Percentiles rank a stretch among this genome's conserved stretches.
Evolutionary conservation across 495 filamentous ascomycete genomes (phyloP).

Genomic region (Tetracladium setigerum): DNA sequence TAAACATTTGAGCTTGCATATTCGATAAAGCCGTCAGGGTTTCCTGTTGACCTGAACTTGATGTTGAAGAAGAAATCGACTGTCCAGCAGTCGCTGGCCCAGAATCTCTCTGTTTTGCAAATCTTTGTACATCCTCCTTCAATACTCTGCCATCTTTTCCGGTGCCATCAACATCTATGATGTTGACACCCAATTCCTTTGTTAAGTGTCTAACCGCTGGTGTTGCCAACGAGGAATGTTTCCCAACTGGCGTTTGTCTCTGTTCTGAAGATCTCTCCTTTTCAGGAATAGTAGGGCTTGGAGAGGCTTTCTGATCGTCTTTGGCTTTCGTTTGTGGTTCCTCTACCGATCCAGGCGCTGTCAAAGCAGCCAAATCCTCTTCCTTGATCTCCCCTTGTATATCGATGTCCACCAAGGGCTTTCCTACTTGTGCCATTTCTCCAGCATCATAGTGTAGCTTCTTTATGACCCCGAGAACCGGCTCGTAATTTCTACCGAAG

Average conservation of each 20-base stretch:
- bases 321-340: constrained; percentile 7
- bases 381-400: constrained; percentile 46
- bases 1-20: constrained; percentile 92
- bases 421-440: constrained; percentile 91
- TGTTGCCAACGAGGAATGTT: constrained; percentile 69
- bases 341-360: constrained; percentile 7
- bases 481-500: constrained; percentile 96
- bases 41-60: constrained; percentile 50
- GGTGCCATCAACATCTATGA: constrained; percentile 70
- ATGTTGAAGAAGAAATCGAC: constrained; percentile 6
- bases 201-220: constrained; percentile 86
- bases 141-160: constrained; percentile 87
- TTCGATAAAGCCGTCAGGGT: constrained; percentile 57
- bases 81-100: constrained; percentile 1
- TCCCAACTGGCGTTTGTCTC: constrained; percentile 27
- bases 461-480: constrained; percentile 90
- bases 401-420: constrained; percentile 74
- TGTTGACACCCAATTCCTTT: constrained; percentile 68
- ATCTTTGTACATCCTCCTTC: constrained; percentile 89
- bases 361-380: constrained; percentile 36
- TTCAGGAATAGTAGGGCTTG: background rate
- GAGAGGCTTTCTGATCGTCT: background rate
- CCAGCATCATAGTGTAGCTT: constrained; percentile 93
- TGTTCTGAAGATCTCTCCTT: background rate
- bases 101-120: constrained; percentile 40